A percentile compares a stretch with the other conserved stretches of the same genome.
phyloP scores from a whole-genome alignment of 83 land plant species.

The Diphasiastrum complanatum region DNA sequence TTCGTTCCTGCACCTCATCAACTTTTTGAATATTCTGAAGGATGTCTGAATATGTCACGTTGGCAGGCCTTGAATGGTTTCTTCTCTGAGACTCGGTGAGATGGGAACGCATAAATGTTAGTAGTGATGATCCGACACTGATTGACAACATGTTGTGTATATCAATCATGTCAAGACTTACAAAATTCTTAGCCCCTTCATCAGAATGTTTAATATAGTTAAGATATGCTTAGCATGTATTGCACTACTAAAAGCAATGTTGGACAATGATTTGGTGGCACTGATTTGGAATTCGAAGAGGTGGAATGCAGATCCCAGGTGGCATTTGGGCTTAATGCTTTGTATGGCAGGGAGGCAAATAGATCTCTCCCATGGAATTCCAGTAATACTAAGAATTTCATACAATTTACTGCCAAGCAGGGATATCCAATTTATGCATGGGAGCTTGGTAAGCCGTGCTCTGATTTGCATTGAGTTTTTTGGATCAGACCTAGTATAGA shows the following conservation, averaged over 20 bases:
- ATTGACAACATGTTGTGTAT: background rate
- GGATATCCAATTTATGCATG: conserved; percentile 48
- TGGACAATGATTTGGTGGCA: background rate
- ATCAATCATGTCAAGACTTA: background rate
- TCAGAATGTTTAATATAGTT: background rate
- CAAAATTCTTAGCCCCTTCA: background rate
- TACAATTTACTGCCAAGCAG: conserved; percentile 42
- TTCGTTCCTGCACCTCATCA: too few species aligned
- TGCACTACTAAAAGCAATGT: background rate
- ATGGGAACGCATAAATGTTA: background rate
- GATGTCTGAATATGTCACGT: conserved; percentile 58
- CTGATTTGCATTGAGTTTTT: background rate
- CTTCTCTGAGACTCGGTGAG: conserved; percentile 45
- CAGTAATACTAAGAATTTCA: conserved; percentile 41
- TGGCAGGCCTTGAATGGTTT: conserved; percentile 55
- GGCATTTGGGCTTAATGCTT: conserved; percentile 58
- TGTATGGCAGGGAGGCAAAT: conserved; percentile 30
- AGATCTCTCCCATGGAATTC: conserved; percentile 42
- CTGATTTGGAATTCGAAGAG: background rate
- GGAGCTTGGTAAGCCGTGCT: conserved; percentile 51
- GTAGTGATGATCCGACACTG: background rate
- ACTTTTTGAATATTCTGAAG: conserved; percentile 55
- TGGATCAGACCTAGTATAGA: background rate
- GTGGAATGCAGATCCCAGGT: conserved; percentile 34
- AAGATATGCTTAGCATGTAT: background rate